Evolutionary conservation across 805 yeast genomes (phyloP).

Genomic region (Spathaspora gorwiae): DNA sequence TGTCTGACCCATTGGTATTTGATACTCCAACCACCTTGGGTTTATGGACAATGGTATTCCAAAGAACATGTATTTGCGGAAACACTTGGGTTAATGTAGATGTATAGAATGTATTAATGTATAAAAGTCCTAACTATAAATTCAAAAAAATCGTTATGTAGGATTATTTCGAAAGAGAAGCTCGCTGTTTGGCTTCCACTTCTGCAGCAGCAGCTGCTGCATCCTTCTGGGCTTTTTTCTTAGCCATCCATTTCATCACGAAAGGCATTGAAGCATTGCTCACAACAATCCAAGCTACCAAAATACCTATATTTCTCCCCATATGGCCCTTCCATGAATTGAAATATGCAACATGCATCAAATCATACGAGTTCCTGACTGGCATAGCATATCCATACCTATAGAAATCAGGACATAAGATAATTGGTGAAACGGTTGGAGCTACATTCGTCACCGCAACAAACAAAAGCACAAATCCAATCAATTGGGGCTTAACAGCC

Average conservation of each 20-base stretch:
- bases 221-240: slow-evolving; percentile 9
- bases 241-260: slow-evolving; percentile 18
- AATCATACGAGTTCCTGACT: slow-evolving; percentile 22
- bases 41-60: slow-evolving; percentile 62
- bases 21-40: slow-evolving; percentile 28
- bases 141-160: too few relatives aligned
- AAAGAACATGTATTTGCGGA: slow-evolving; percentile 74
- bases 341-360: slow-evolving; percentile 28
- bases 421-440: slow-evolving; percentile 27
- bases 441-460: slow-evolving; percentile 27
- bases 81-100: slow-evolving; percentile 58
- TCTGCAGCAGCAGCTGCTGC: slow-evolving; percentile 6
- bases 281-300: slow-evolving; percentile 26
- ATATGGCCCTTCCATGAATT: slow-evolving; percentile 30
- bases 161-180: too few relatives aligned
- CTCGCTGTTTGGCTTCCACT: slow-evolving; percentile 5
- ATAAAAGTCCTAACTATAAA: not conserved
- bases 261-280: slow-evolving; percentile 24
- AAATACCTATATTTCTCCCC: slow-evolving; percentile 29
- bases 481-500: slow-evolving; percentile 20
- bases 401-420: slow-evolving; percentile 22
- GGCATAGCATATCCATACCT: slow-evolving; percentile 29
- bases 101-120: not conserved
- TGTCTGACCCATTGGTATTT: slow-evolving; percentile 36
- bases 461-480: slow-evolving; percentile 24